These are phyloP conservation scores for Fallopia convolvulus DNA, from an alignment of 148 eudicot species.

Conservation along the genomic window DNA sequence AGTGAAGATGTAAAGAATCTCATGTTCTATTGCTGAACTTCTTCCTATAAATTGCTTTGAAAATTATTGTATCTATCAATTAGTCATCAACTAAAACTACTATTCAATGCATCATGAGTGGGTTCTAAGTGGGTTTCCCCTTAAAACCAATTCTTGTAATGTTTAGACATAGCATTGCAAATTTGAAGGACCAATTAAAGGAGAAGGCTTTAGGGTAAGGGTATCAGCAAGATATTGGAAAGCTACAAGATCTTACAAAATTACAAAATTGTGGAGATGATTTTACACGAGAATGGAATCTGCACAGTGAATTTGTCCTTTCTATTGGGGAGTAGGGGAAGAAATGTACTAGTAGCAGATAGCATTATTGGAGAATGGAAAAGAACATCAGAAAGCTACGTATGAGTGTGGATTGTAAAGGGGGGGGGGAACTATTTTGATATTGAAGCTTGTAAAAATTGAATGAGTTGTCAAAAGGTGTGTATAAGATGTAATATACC, in stretches of 20 bases:
- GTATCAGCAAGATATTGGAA: background rate
- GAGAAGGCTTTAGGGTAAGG: background rate
- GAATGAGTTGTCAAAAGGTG: conserved; percentile 11
- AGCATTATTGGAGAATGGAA: conserved; percentile 10
- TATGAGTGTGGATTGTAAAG: background rate
- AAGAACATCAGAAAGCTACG: background rate
- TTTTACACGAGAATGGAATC: conserved; percentile 5
- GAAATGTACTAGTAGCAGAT: background rate
- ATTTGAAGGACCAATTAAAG: background rate
- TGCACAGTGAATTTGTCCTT: conserved; percentile 9
- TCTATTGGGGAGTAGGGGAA: background rate
- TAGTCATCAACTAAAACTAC: too few relatives aligned
- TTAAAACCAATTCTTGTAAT: background rate
- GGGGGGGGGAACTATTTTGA: background rate
- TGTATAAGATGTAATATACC: conserved; percentile 8
- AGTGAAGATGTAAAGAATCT: conserved; percentile 79
- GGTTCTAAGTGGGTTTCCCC: background rate
- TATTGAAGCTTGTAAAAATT: background rate
- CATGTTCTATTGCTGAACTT: conserved; percentile 80
- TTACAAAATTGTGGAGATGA: background rate
- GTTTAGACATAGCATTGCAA: background rate
- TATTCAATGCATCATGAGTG: background rate
- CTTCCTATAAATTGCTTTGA: background rate
- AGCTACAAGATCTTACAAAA: background rate
- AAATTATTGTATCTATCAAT: background rate